Conservation (phyloP, 192 early-diverging fungal genomes). For the Coemansia sp. region DNA sequence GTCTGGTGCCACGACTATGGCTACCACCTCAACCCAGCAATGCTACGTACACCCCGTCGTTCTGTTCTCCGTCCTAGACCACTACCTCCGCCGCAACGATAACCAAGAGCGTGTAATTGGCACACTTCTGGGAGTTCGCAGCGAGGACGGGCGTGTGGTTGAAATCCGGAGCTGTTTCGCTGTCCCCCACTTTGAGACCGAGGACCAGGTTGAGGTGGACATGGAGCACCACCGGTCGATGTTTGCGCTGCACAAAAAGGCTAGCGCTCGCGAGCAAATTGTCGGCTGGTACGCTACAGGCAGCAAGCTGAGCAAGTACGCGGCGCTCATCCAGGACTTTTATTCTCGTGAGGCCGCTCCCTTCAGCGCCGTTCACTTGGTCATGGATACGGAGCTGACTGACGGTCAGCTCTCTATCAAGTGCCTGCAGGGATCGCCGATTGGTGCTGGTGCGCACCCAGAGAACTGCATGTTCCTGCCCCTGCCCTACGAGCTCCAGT, state of each 20-base stretch:
- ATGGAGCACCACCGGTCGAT: constrained; percentile 85
- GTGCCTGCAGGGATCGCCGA: constrained; percentile 69
- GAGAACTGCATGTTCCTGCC: constrained; percentile 88
- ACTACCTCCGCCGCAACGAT: constrained; percentile 82
- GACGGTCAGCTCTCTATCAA: constrained; percentile 69
- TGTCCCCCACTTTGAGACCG: constrained; percentile 74
- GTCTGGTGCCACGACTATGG: constrained; percentile 30
- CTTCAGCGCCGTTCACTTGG: constrained; percentile 73
- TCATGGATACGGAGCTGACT: constrained; percentile 81
- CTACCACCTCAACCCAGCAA: constrained; percentile 40
- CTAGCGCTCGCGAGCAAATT: constrained; percentile 85
- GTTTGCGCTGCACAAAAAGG: constrained; percentile 84
- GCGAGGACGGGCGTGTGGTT: constrained; percentile 82
- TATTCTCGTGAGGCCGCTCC: constrained; percentile 76
- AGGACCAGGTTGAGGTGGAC: constrained; percentile 81
- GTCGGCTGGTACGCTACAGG: constrained; percentile 94
- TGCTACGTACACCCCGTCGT: constrained; percentile 72
- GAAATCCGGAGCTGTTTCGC: constrained; percentile 89
- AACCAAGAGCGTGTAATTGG: constrained; percentile 84
- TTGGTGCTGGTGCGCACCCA: constrained; percentile 69
- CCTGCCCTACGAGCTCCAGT: constrained; percentile 84
- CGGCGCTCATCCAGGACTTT: constrained; percentile 76
- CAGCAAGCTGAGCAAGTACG: constrained; percentile 62
- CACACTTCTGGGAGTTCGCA: constrained; percentile 83
- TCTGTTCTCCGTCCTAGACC: constrained; percentile 90